phyloP scores from a whole-genome alignment of 352 stramenopile genomes.

The Pythium aphanidermatum region DNA sequence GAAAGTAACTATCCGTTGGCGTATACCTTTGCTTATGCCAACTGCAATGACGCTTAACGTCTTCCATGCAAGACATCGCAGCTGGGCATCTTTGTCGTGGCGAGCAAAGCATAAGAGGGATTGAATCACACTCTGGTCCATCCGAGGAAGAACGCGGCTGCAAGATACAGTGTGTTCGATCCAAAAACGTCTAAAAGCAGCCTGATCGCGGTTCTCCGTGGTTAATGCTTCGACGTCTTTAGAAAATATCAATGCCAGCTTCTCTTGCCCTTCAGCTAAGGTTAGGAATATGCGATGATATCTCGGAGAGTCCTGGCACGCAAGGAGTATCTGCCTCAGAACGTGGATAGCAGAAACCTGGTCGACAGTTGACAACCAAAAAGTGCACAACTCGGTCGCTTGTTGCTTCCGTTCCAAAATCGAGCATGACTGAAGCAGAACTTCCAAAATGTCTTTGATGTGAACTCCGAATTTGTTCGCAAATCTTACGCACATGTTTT shows the following conservation, averaged over 20 bases:
- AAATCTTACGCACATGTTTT: background rate
- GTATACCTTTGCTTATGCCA: background rate
- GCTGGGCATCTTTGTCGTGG: too few species aligned
- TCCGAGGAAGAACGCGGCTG: too few species aligned
- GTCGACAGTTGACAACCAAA: background rate
- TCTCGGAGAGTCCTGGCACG: background rate
- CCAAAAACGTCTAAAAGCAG: slow-evolving; percentile 3
- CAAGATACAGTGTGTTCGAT: too few species aligned
- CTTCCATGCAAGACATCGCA: too few species aligned
- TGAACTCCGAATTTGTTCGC: background rate
- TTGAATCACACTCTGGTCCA: too few species aligned
- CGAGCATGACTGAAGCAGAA: background rate
- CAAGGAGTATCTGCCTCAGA: background rate
- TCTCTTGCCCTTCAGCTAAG: background rate
- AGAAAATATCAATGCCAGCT: slow-evolving; percentile 5
- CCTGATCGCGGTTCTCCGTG: background rate
- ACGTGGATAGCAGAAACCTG: background rate
- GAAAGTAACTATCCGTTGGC: background rate
- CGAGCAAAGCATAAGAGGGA: too few species aligned
- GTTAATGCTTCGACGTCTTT: slow-evolving; percentile 10
- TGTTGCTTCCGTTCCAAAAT: background rate
- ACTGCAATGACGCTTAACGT: too few species aligned
- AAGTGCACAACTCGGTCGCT: slow-evolving; percentile 5
- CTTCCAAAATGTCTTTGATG: slow-evolving; percentile 8
- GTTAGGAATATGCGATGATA: slow-evolving; percentile 5